Evolutionary conservation across 2,329 filamentous ascomycete species (phyloP), one percentile per base, ranked within the genome.

Genomic region (Aspergillus flavus): DNA sequence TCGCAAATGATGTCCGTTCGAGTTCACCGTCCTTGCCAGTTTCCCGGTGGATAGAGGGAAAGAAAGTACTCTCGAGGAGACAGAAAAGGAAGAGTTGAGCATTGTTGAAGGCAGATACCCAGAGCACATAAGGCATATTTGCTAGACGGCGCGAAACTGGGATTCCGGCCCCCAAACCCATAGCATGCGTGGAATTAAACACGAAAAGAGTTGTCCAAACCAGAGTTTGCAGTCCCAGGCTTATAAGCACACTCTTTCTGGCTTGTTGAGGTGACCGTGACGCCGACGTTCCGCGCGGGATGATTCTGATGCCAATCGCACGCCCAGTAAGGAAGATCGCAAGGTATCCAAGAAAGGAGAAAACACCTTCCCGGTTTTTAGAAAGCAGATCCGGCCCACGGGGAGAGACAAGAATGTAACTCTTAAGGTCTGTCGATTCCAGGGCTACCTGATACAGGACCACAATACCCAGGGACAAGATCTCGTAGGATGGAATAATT

Each of bases 321-420:
- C 96, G 93, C 4, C 95, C 95, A 0, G 92, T 89, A 45, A 99
- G 87, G 78, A 97, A 99, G 63, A 99, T 97, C 54, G 94, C 91
- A 53, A 99, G 85, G 75, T 99, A 99, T 5, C 95, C 95, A 57
- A 92, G 80, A 77, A 98, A 97, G 59, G 93, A 97, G 77, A 94
- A 97, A n/a, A 99, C 85, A 0, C 95, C 95, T 77, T 99, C 95
- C 30, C 94, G 87, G 75, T 99, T 99, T 83, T 93, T 91, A 2
- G 92, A 94, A 6, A 99, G 77, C 16, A 97, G 81, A 71, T 93
- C 87, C 0, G 85, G 88, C 1, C 80, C 80, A 5, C 95, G 88
- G 6, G 92, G 92, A 0, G 92, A 93, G 9, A 91, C 87, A 26
- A 99, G 84, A 65, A 98, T 90, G 75, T 89, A 98, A 10, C 86